Evolutionary conservation across 2,329 filamentous ascomycete genomes (phyloP).

Genomic region (Cyphellophora europaea): DNA sequence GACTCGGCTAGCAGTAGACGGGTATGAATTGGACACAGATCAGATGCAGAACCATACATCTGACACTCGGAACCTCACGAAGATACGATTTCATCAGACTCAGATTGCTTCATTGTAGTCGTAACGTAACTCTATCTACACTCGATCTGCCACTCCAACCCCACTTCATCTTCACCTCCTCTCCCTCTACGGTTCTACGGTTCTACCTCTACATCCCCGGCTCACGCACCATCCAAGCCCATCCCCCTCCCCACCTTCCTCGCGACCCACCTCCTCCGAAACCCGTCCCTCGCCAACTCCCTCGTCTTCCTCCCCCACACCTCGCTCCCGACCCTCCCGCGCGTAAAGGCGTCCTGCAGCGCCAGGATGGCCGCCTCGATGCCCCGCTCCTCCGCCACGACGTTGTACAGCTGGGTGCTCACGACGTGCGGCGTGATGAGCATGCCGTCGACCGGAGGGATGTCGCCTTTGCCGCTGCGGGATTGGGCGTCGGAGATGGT

Average conservation of each 20-base stretch:
- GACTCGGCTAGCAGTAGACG: too few species aligned
- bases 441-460: slow-evolving; percentile 78
- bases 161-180: too few species aligned
- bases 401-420: slow-evolving; percentile 79
- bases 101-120: too few species aligned
- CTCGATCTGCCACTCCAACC: too few species aligned
- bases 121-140: too few species aligned
- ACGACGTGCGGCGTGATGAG: slow-evolving; percentile 91
- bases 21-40: too few species aligned
- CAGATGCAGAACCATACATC: too few species aligned
- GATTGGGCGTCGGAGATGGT: slow-evolving; percentile 65
- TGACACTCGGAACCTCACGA: too few species aligned
- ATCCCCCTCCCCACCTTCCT: slow-evolving; percentile 37
- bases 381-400: slow-evolving; percentile 81
- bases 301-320: slow-evolving; percentile 38
- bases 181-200: too few species aligned
- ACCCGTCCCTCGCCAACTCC: slow-evolving; percentile 37
- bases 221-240: slow-evolving; percentile 26
- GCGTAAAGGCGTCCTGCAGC: slow-evolving; percentile 34
- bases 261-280: slow-evolving; percentile 36
- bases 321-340: slow-evolving; percentile 35
- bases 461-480: slow-evolving; percentile 39
- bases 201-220: too few species aligned
- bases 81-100: too few species aligned
- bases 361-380: slow-evolving; percentile 78